Evolutionary conservation across 2,329 filamentous ascomycete species (phyloP).

Genomic region (Annulohypoxylon truncatum): DNA sequence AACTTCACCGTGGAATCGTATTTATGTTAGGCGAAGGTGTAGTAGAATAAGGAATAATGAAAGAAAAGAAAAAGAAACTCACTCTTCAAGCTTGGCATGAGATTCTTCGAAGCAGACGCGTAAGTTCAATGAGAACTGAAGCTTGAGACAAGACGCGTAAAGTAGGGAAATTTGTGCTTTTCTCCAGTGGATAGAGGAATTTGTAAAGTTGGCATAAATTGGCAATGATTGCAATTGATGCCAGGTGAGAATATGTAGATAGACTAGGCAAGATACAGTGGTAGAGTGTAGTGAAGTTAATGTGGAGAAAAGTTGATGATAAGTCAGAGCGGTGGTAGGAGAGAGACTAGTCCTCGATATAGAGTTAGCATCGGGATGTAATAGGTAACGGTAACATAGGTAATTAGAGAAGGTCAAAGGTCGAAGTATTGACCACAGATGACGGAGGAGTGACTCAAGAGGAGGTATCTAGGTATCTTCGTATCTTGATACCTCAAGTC

Average conservation of each 20-base stretch:
- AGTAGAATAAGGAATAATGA: neutral
- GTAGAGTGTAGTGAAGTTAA: neutral
- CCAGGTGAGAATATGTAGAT: neutral
- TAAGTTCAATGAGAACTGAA: neutral
- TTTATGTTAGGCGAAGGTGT: neutral
- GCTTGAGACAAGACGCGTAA: neutral
- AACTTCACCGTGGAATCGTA: neutral
- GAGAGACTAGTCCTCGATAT: constrained; percentile 15
- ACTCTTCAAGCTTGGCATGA: neutral
- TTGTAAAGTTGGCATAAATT: neutral
- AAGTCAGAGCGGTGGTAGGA: constrained; percentile 22
- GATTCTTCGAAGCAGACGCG: neutral
- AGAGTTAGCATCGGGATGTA: constrained; percentile 21
- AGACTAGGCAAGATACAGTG: neutral
- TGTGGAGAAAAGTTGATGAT: constrained; percentile 16
- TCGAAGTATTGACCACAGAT: constrained; percentile 17
- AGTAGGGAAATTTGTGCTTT: neutral
- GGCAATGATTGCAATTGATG: neutral
- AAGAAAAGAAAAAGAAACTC: neutral
- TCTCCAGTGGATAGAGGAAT: neutral
- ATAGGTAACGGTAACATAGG: constrained; percentile 6
- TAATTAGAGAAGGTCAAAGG: constrained; percentile 5
- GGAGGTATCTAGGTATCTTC: neutral
- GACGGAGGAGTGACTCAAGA: neutral
- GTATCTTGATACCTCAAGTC: neutral